Evolutionary conservation across 805 yeast species (phyloP), one percentile per base, ranked within the genome.

Genomic region (Helenozyma rhizophorensis): DNA sequence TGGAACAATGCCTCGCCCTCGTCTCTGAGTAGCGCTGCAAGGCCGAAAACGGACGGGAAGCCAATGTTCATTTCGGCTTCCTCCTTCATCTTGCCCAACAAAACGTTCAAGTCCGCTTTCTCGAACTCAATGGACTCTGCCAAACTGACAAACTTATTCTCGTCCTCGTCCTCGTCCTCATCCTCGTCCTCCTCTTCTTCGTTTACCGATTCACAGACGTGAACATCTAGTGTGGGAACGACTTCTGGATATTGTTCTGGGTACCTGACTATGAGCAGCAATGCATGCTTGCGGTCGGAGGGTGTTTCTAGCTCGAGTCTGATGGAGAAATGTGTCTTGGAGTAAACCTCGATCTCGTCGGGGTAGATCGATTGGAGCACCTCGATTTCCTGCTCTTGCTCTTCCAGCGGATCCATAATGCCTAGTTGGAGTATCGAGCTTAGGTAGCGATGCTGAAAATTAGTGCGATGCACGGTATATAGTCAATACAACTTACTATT

Each of bases 291-390:
- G 25, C 77, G 64, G 15, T 70, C 77, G 7, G 86, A 69, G 4
- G 71, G 68, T 3, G 90, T 78, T 45, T 90, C 97, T 28, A 89
- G 65, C 14, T 54, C 49, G n/a, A 87, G 46, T 30, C 64, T 64
- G 22, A 90, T 72, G 26, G 75, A 67, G 53, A 76, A 84, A 23
- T 68, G 68, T 6, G 65, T 58, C 14, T 71, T 72, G 1, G 73
- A 52, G 22, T 68, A 47, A 8, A 64, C 49, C n/a, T 54, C 60
- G 21, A 86, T 60, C 56, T 90, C 98, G 53, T 90, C 97, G 5
- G 97, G 98, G 55, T 93, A 90, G 34, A 90, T 90, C 12, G 94
- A 80, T 53, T 85, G 80, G 37, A 90, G 71, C 32, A 93, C 88
- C 57, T 89, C 97, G 28, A 93, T 56, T 58, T 90, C 98, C 60